phyloP scores from a whole-genome alignment of 2,329 filamentous ascomycete genomes.

The Colletotrichum tropicale region DNA sequence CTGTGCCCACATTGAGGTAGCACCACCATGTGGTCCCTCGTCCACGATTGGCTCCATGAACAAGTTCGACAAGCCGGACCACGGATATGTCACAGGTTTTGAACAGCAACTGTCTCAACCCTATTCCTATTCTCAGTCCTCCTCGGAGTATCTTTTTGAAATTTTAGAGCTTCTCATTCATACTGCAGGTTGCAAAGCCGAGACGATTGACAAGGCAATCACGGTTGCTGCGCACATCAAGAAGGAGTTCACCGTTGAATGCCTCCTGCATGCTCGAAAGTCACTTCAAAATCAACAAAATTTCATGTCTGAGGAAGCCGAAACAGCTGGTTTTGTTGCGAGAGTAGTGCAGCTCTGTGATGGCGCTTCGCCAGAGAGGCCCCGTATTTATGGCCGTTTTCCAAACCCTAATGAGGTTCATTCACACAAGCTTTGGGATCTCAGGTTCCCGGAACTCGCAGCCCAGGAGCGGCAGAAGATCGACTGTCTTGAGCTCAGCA shows the following conservation, averaged over 20 bases:
- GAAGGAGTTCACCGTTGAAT: neutral
- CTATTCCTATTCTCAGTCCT: neutral
- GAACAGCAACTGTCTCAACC: neutral
- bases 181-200: neutral
- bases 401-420: neutral
- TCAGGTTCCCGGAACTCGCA: neutral
- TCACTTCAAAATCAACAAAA: neutral
- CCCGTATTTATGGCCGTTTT: neutral
- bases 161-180: constrained; percentile 23
- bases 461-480: neutral
- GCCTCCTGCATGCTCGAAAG: neutral
- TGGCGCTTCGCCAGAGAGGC: neutral
- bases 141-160: constrained; percentile 1
- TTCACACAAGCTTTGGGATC: neutral
- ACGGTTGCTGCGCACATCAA: neutral
- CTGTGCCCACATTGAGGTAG: neutral
- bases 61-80: neutral
- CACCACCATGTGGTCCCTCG: neutral
- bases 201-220: neutral
- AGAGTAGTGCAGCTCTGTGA: neutral
- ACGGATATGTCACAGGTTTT: neutral
- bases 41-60: neutral
- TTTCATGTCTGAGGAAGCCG: neutral
- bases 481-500: neutral
- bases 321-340: neutral